phyloP scores from a whole-genome alignment of 2,329 filamentous ascomycete genomes.

The Diaporthe citrichinensis region DNA sequence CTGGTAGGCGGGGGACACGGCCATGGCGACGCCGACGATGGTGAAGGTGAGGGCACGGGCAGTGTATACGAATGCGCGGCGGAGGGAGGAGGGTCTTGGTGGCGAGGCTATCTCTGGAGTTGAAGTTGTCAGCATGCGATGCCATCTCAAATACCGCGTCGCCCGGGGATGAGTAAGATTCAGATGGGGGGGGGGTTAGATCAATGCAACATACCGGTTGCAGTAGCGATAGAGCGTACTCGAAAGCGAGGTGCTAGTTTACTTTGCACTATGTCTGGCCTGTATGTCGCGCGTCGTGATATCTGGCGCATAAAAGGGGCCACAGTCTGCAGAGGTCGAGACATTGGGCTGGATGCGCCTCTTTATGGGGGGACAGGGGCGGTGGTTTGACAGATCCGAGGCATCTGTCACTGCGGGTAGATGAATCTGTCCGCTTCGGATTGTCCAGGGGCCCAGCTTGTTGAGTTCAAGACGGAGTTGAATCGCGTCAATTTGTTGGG shows the following conservation, averaged over 20 bases:
- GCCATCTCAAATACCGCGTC: not conserved
- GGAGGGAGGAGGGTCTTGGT: slow-evolving; percentile 55
- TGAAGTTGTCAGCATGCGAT: slow-evolving; percentile 16
- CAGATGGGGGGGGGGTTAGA: not conserved
- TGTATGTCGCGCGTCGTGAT: slow-evolving; percentile 16
- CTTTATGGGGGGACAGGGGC: slow-evolving; percentile 15
- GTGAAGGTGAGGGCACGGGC: slow-evolving; percentile 63
- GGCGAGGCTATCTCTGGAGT: slow-evolving; percentile 42
- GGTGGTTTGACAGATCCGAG: not conserved
- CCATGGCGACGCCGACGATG: slow-evolving; percentile 69
- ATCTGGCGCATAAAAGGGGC: slow-evolving; percentile 33
- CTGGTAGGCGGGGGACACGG: slow-evolving; percentile 65
- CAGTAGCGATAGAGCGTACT: slow-evolving; percentile 42
- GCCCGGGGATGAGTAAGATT: not conserved
- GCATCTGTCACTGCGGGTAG: slow-evolving; percentile 4
- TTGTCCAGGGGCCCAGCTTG: slow-evolving; percentile 33
- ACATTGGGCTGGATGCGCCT: slow-evolving; percentile 33
- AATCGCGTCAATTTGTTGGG: slow-evolving; percentile 36
- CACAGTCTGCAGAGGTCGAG: slow-evolving; percentile 23
- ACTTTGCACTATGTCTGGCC: not conserved
- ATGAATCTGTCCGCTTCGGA: slow-evolving; percentile 13
- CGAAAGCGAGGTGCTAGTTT: slow-evolving; percentile 14
- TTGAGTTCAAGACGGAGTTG: slow-evolving; percentile 27
- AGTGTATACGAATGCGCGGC: slow-evolving; percentile 61
- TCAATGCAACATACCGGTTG: slow-evolving; percentile 41